Base-by-base conservation (phyloP, 2,329 filamentous ascomycete genomes). In the Drechslerella coelobrocha region DNA sequence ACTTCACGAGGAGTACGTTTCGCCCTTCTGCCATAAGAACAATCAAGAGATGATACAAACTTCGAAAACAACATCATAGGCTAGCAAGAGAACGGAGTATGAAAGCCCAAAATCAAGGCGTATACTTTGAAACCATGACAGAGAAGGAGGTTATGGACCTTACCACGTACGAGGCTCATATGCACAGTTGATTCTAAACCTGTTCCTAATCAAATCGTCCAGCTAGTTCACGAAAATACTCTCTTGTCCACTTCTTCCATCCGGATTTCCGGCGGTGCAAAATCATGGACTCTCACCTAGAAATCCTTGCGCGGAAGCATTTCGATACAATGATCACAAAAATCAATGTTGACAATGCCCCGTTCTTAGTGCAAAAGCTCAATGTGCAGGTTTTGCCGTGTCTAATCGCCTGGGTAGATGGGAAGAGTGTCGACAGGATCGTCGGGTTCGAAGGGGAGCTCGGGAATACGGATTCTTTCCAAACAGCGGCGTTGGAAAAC, bases 321-420 rank as follows among this genome's bases (percentile, higher is more conserved):
- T 84, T 84, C 72, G 84, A 86, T 74, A 85, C 84, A 1, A 79
- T 84, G 17, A 83, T 86, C 60, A 77, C 86, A 17, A 82, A 81
- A 69, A 85, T 86, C 75, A 83, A 84, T 72, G 84, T 86, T 31
- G 84, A 85, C 61, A 85, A 86, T 68, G 83, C 83, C 4, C 84
- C 84, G 1, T 86, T 86, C 68, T 77, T 86, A 56, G 84, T 86
- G 24, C 82, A 83, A 2, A 85, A 84, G 74, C 77, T 86, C 27
- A 84, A 83, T 37, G 79, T 86, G 17, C 81, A 85, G 74, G 83
- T 86, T 1, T 77, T 86, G 43, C 84, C 84, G 2, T 86, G 84
- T 74, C 83, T 86, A 17, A 80, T 86, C 54, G 81, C 82, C 2
- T 86, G 86, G 75, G 79, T 84, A 21, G 81, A 85, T 73, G 84